phyloP scores from a whole-genome alignment of 2,329 filamentous ascomycete genomes.

The Tolypocladium capitatum region DNA sequence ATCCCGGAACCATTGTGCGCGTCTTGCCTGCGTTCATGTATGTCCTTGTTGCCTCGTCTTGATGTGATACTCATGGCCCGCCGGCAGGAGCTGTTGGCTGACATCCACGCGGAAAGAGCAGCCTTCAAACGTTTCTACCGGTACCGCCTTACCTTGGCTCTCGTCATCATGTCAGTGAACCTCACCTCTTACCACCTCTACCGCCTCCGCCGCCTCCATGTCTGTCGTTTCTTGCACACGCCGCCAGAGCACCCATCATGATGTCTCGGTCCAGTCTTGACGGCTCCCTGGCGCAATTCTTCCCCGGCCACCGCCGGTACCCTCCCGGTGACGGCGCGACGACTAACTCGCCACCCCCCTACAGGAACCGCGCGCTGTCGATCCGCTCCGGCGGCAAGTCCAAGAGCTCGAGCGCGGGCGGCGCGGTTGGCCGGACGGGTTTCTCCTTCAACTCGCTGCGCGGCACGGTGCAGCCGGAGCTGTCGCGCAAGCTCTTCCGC shows the following conservation, averaged over 20 bases:
- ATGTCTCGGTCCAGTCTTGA: slow-evolving; percentile 22
- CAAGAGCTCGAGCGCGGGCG: slow-evolving; percentile 23
- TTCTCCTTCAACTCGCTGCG: slow-evolving; percentile 83
- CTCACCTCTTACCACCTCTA: too few species aligned
- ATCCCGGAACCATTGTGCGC: neutral
- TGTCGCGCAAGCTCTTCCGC: slow-evolving; percentile 77
- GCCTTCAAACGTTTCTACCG: neutral
- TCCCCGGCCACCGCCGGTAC: slow-evolving; percentile 7
- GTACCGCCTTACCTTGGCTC: neutral
- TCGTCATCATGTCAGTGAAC: neutral
- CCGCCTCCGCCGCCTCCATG: too few species aligned
- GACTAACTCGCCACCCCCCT: slow-evolving; percentile 13
- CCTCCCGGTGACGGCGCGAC: slow-evolving; percentile 9
- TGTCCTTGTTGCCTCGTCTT: neutral
- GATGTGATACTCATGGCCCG: neutral
- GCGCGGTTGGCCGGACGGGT: slow-evolving; percentile 42
- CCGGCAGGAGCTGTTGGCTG: neutral
- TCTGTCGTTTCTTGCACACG: neutral
- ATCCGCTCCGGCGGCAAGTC: slow-evolving; percentile 54
- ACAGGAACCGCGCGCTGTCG: slow-evolving; percentile 61
- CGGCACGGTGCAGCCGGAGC: slow-evolving; percentile 71
- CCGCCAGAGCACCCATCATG: neutral
- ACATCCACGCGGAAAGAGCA: neutral
- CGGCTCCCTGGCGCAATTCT: slow-evolving; percentile 10
- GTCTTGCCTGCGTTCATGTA: neutral